These are phyloP conservation scores for Graphium sp. DNA, from an alignment of 2,329 filamentous ascomycete species.

Conservation along the genomic window DNA sequence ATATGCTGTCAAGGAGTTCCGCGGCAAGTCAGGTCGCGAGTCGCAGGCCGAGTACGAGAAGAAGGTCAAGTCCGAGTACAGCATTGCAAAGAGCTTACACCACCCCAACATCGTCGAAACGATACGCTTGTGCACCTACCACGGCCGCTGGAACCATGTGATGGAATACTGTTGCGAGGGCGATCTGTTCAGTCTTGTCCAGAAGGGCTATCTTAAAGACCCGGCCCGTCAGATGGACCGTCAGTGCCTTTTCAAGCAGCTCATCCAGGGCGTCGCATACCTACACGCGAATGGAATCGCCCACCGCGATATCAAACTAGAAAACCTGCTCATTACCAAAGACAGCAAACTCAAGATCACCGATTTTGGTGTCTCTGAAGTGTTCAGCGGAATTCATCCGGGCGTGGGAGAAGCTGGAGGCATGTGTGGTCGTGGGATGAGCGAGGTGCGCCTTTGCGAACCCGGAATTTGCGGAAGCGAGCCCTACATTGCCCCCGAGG, in stretches of 20 bases:
- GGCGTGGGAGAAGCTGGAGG: constrained; percentile 57
- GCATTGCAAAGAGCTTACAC: constrained; percentile 68
- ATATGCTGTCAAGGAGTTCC: constrained; percentile 80
- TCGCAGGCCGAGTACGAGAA: constrained; percentile 61
- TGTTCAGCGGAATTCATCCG: constrained; percentile 69
- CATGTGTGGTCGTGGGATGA: constrained; percentile 58
- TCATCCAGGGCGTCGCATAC: constrained; percentile 68
- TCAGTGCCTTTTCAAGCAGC: constrained; percentile 77
- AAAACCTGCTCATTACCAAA: constrained; percentile 66
- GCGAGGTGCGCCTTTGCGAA: constrained; percentile 50
- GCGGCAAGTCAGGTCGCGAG: constrained; percentile 53
- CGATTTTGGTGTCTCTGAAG: constrained; percentile 79
- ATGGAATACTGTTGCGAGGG: constrained; percentile 85
- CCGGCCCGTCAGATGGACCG: constrained; percentile 53
- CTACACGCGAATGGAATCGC: constrained; percentile 73
- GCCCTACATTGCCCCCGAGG: constrained; percentile 79
- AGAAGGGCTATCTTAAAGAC: constrained; percentile 48
- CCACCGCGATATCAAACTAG: constrained; percentile 80
- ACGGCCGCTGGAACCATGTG: constrained; percentile 71
- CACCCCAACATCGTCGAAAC: constrained; percentile 83
- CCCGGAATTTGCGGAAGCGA: constrained; percentile 74
- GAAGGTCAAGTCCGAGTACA: constrained; percentile 85
- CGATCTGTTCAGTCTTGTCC: constrained; percentile 61
- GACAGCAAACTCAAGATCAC: constrained; percentile 79
- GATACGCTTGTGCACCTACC: constrained; percentile 56